Percentiles rank a stretch among this genome's conserved stretches.
Evolutionary conservation across 768 basidiomycete species (phyloP).

Genomic region (Boletus patriciae): DNA sequence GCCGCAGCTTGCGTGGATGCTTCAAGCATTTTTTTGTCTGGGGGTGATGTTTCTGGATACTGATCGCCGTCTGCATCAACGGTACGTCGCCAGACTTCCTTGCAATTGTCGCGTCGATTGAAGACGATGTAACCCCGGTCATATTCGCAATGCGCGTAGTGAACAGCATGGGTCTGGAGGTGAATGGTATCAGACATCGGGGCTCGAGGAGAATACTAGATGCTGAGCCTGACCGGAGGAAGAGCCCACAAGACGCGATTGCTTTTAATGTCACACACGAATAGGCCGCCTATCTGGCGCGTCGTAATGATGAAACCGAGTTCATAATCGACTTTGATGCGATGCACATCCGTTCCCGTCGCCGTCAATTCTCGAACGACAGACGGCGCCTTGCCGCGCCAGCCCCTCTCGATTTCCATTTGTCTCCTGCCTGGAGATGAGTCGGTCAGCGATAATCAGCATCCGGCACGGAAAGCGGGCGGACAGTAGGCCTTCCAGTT

Average conservation of each 20-base stretch:
- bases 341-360: constrained; percentile 51
- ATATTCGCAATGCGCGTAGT: constrained; percentile 72
- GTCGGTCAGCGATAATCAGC: constrained; percentile 11
- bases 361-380: constrained; percentile 34
- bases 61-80: constrained; percentile 32
- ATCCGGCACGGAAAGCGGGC: constrained; percentile 1
- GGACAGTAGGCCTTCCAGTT: constrained; percentile 66
- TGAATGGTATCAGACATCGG: constrained; percentile 1
- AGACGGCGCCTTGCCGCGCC: constrained; percentile 54
- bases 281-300: constrained; percentile 51
- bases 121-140: constrained; percentile 69
- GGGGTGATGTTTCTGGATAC: constrained; percentile 29
- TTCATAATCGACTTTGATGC: constrained; percentile 74
- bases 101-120: constrained; percentile 53
- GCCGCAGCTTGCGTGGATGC: constrained; percentile 25
- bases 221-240: constrained; percentile 41
- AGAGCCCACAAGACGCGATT: constrained; percentile 63
- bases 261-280: constrained; percentile 53
- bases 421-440: constrained; percentile 45
- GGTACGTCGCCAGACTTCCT: constrained; percentile 70
- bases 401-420: constrained; percentile 47
- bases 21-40: constrained; percentile 31
- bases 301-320: constrained; percentile 62
- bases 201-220: not conserved
- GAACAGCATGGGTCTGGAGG: constrained; percentile 11